Conservation (phyloP, 495 filamentous ascomycete species). For the Hypoxylon crocopeplum region DNA sequence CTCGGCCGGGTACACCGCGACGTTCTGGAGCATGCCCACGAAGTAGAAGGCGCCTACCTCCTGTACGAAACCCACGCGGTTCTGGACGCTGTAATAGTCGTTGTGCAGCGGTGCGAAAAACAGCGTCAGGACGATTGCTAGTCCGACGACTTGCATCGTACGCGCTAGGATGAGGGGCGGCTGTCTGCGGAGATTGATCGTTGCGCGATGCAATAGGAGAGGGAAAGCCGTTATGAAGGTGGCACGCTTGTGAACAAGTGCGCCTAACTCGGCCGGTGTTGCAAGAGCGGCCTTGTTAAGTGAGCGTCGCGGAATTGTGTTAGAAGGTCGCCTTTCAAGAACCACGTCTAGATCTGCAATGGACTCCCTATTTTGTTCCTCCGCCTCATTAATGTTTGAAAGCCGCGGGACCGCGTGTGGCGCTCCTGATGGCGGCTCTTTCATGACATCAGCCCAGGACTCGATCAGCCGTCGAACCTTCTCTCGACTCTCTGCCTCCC, state of each 20-base stretch:
- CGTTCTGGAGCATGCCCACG: slow-evolving; percentile 79
- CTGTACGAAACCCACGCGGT: slow-evolving; percentile 73
- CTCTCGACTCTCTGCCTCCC: slow-evolving; percentile 63
- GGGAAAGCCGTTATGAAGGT: slow-evolving; percentile 67
- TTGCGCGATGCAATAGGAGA: slow-evolving; percentile 67
- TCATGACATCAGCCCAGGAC: slow-evolving; percentile 46
- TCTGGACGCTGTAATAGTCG: slow-evolving; percentile 71
- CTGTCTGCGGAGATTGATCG: slow-evolving; percentile 71
- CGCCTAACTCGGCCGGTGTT: slow-evolving; percentile 73
- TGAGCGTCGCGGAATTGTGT: slow-evolving; percentile 27
- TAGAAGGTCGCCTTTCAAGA: slow-evolving; percentile 21
- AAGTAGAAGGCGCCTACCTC: slow-evolving; percentile 75
- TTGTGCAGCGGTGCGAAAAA: slow-evolving; percentile 75
- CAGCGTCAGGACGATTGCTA: slow-evolving; percentile 69
- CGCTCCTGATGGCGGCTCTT: background rate
- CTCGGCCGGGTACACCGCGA: slow-evolving; percentile 73
- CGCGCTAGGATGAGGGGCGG: slow-evolving; percentile 68
- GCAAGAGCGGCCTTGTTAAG: slow-evolving; percentile 51
- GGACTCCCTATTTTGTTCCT: slow-evolving; percentile 13
- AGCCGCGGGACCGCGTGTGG: slow-evolving; percentile 4
- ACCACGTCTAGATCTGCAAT: background rate
- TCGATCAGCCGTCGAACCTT: slow-evolving; percentile 66
- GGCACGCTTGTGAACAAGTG: slow-evolving; percentile 64
- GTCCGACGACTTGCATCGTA: slow-evolving; percentile 70
- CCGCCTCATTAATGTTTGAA: slow-evolving; percentile 31